Evolutionary conservation across 2,329 filamentous ascomycete species (phyloP).

Genomic region (Alternaria brassicicola): DNA sequence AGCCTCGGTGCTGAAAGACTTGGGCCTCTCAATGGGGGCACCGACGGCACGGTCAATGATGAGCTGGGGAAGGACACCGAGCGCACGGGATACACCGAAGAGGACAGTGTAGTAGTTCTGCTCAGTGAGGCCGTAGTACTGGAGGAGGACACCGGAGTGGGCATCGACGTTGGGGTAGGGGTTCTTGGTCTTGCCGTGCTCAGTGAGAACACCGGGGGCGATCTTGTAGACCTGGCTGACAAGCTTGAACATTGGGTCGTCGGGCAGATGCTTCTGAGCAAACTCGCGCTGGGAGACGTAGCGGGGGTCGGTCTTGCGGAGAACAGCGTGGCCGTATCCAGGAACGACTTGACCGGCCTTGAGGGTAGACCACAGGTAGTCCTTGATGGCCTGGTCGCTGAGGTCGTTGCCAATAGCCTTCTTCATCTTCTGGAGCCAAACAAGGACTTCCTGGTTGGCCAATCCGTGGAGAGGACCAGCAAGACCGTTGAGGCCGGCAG

Average conservation of each 20-base stretch:
- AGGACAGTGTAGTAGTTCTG: constrained; percentile 99
- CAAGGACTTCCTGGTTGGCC: constrained; percentile 99
- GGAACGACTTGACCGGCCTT: constrained; percentile 95
- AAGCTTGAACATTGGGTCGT: constrained; percentile 99
- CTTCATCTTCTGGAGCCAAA: constrained; percentile 99
- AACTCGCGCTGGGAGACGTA: constrained; percentile 99
- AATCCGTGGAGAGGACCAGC: constrained; percentile 98
- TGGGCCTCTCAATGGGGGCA: constrained; percentile 96
- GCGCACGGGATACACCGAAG: constrained; percentile 96
- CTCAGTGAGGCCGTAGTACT: constrained; percentile 99
- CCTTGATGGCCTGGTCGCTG: constrained; percentile 93
- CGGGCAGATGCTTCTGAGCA: constrained; percentile 87
- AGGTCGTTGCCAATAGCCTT: constrained; percentile 89
- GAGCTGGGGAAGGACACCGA: constrained; percentile 98
- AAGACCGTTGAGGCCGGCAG: constrained; percentile 96
- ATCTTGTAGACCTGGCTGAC: constrained; percentile 99
- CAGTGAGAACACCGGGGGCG: constrained; percentile 92
- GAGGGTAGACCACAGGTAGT: constrained; percentile 98
- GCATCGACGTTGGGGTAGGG: constrained; percentile 98
- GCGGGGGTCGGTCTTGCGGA: constrained; percentile 99
- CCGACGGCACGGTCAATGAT: constrained; percentile 99
- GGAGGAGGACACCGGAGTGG: constrained; percentile 97
- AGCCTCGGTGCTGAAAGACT: constrained; percentile 97
- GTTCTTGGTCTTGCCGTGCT: constrained; percentile 99
- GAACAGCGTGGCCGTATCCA: constrained; percentile 97